These are phyloP conservation scores for Coniochaeta sp. DNA, from an alignment of 2,329 filamentous ascomycete genomes.

Conservation along the genomic window DNA sequence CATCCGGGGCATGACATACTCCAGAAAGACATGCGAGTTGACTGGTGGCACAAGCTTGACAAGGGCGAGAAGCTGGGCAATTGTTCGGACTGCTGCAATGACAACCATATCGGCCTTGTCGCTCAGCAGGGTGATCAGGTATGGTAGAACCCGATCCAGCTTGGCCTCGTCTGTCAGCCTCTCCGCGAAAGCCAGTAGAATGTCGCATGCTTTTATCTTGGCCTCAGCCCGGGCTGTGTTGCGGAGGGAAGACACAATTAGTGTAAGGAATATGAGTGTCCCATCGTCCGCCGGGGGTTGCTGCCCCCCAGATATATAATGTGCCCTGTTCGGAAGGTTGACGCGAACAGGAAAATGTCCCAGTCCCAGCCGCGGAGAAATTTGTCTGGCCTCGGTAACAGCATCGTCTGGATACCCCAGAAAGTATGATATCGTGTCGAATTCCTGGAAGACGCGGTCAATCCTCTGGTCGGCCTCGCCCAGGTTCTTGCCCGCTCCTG, in stretches of 20 bases:
- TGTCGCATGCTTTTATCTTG: slow-evolving; percentile 80
- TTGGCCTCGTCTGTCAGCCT: slow-evolving; percentile 91
- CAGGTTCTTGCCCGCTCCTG: slow-evolving; percentile 62
- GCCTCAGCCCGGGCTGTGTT: slow-evolving; percentile 87
- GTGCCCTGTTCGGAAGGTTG: slow-evolving; percentile 79
- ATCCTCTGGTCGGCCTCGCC: slow-evolving; percentile 91
- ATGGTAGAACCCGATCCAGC: slow-evolving; percentile 85
- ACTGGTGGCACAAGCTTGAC: slow-evolving; percentile 81
- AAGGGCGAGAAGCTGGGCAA: slow-evolving; percentile 82
- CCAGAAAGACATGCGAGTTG: slow-evolving; percentile 62
- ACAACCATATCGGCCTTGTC: slow-evolving; percentile 81
- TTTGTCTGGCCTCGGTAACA: slow-evolving; percentile 19
- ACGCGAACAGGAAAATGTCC: slow-evolving; percentile 73
- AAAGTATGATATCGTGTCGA: slow-evolving; percentile 96
- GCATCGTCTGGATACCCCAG: slow-evolving; percentile 60
- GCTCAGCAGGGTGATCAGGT: slow-evolving; percentile 73
- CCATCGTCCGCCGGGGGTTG: slow-evolving; percentile 72
- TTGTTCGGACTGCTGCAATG: slow-evolving; percentile 74
- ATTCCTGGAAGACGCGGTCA: slow-evolving; percentile 86
- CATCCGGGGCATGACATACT: slow-evolving; percentile 61
- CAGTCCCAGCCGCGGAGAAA: slow-evolving; percentile 43
- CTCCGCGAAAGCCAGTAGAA: slow-evolving; percentile 87
- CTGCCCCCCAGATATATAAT: slow-evolving; percentile 54
- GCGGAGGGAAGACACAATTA: slow-evolving; percentile 81
- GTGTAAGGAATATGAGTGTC: slow-evolving; percentile 82